phyloP scores from a whole-genome alignment of 2,329 filamentous ascomycete species.

The Balansia obtecta region DNA sequence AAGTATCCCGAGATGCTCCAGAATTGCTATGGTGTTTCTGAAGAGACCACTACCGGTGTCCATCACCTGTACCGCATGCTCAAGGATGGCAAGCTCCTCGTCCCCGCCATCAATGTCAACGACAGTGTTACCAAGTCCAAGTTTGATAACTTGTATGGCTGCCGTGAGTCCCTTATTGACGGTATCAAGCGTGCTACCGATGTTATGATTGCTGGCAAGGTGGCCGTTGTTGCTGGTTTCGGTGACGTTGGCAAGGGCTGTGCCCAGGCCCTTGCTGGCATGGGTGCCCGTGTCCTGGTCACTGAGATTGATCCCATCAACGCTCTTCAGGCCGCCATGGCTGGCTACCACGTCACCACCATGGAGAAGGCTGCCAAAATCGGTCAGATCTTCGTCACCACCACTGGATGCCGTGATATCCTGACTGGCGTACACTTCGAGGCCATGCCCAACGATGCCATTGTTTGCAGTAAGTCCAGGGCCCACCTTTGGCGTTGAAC shows the following conservation, averaged over 20 bases:
- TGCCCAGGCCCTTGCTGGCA: constrained; percentile 86
- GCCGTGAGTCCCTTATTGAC: constrained; percentile 96
- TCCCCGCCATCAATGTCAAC: constrained; percentile 98
- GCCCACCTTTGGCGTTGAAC: background rate
- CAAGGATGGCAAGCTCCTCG: constrained; percentile 78
- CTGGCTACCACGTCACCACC: constrained; percentile 90
- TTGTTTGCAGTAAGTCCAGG: constrained; percentile 86
- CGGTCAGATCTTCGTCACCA: constrained; percentile 98
- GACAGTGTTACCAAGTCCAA: constrained; percentile 99
- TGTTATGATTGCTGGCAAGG: constrained; percentile 99
- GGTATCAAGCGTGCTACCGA: constrained; percentile 99
- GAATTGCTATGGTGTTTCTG: constrained; percentile 95
- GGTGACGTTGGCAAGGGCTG: constrained; percentile 99
- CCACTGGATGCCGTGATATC: constrained; percentile 98
- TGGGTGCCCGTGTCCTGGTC: constrained; percentile 93
- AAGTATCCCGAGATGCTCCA: constrained; percentile 99
- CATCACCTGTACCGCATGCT: constrained; percentile 99
- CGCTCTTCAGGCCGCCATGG: constrained; percentile 95
- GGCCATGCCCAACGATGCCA: constrained; percentile 92
- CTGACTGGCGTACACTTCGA: constrained; percentile 86
- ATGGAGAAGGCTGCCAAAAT: constrained; percentile 89
- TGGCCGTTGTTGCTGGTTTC: constrained; percentile 93
- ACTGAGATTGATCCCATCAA: constrained; percentile 99
- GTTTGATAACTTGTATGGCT: constrained; percentile 99
- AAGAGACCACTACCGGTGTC: constrained; percentile 99